Evolutionary conservation across 2,329 filamentous ascomycete genomes (phyloP).

Genomic region (Pseudopithomyces maydicus): DNA sequence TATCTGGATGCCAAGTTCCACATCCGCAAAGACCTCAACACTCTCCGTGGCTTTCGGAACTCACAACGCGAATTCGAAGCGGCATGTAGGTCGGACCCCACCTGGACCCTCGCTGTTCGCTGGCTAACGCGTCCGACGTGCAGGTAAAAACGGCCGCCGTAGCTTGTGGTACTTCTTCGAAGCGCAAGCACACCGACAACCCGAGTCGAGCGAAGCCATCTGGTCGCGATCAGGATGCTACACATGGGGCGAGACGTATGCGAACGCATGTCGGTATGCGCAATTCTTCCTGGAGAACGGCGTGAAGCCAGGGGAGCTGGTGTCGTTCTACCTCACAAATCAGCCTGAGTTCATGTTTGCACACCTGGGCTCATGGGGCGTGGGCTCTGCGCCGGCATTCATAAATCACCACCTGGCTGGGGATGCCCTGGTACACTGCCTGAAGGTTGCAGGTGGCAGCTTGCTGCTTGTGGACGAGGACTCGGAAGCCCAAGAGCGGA

Average conservation of each 20-base stretch:
- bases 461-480: constrained; percentile 54
- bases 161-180: constrained; percentile 72
- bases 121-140: constrained; percentile 8
- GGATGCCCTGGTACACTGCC: constrained; percentile 68
- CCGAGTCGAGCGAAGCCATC: constrained; percentile 60
- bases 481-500: constrained; percentile 57
- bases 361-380: constrained; percentile 67
- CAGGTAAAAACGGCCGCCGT: constrained; percentile 57
- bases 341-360: constrained; percentile 69
- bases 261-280: constrained; percentile 47
- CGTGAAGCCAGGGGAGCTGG: constrained; percentile 64
- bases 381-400: constrained; percentile 71
- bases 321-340: constrained; percentile 71
- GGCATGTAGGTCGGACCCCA: constrained; percentile 50
- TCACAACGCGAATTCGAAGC: constrained; percentile 53
- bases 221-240: constrained; percentile 67
- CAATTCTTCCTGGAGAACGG: constrained; percentile 50
- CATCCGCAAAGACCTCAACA: constrained; percentile 64
- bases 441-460: constrained; percentile 61
- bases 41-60: constrained; percentile 51
- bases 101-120: neutral
- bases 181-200: constrained; percentile 57
- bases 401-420: constrained; percentile 73
- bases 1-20: constrained; percentile 75
- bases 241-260: constrained; percentile 45